These are phyloP conservation scores for Neurospora sp. DNA, from an alignment of 495 filamentous ascomycete species.

Conservation along the genomic window DNA sequence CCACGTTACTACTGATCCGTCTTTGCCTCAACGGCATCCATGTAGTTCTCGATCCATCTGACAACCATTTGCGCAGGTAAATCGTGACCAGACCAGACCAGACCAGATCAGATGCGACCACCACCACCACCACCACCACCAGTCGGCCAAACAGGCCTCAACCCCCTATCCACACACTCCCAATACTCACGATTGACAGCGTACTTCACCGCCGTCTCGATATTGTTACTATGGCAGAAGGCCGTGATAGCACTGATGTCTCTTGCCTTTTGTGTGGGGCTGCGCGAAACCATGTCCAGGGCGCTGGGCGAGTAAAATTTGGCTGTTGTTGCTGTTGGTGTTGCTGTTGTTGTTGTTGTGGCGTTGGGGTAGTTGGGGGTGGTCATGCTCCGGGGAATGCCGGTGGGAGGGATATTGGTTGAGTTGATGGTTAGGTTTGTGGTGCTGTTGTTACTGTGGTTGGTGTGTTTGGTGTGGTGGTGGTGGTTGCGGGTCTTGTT, in stretches of 20 bases:
- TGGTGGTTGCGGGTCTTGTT: not conserved
- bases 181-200: not conserved
- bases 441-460: not conserved
- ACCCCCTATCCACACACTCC: not conserved
- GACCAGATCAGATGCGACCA: too few relatives aligned
- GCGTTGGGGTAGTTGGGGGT: not conserved
- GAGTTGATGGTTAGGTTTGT: not conserved
- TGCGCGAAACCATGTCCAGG: not conserved
- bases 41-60: too few relatives aligned
- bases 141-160: not conserved
- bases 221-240: not conserved
- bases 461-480: not conserved
- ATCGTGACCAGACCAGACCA: too few relatives aligned
- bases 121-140: too few relatives aligned
- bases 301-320: not conserved
- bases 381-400: not conserved
- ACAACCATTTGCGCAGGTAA: too few relatives aligned
- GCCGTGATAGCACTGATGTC: not conserved
- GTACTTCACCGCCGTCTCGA: not conserved
- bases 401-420: not conserved
- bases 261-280: not conserved
- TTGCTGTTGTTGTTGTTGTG: not conserved
- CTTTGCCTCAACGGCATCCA: too few relatives aligned
- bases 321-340: not conserved
- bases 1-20: too few relatives aligned